Conservation (phyloP, 331 rosid species). For the Cydonia oblonga region DNA sequence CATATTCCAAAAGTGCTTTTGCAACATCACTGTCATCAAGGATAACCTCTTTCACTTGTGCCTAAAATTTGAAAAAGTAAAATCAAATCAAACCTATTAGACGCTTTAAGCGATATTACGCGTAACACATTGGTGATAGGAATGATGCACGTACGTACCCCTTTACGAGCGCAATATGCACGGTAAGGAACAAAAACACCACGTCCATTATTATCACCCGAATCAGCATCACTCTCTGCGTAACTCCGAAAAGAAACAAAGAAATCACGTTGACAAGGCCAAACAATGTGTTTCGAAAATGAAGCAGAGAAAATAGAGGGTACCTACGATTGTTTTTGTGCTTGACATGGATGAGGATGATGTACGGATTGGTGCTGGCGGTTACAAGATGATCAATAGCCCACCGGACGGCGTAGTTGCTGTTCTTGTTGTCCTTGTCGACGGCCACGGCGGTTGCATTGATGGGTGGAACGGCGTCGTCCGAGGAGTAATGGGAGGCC, state of each 20-base stretch:
- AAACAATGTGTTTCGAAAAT: background rate
- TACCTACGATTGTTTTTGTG: conserved; percentile 65
- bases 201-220: conserved; percentile 24
- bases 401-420: conserved; percentile 62
- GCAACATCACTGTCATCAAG: conserved; percentile 53
- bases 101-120: background rate
- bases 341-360: conserved; percentile 57
- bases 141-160: conserved; percentile 21
- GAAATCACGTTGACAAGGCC: background rate
- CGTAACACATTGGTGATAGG: background rate
- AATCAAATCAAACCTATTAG: background rate
- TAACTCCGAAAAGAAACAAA: background rate
- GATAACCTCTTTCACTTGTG: conserved; percentile 53
- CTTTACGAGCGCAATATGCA: conserved; percentile 46
- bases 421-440: conserved; percentile 77
- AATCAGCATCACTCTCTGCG: conserved; percentile 36
- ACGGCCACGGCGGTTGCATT: conserved; percentile 67
- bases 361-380: conserved; percentile 24
- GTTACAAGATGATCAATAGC: conserved; percentile 57
- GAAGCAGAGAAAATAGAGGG: conserved; percentile 27
- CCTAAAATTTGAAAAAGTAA: conserved; percentile 21
- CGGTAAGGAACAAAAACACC: conserved; percentile 49
- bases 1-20: conserved; percentile 47
- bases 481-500: conserved; percentile 22
- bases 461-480: conserved; percentile 13